Conservation (phyloP, 306 rosid genomes). For the Castanea mollissima region DNA sequence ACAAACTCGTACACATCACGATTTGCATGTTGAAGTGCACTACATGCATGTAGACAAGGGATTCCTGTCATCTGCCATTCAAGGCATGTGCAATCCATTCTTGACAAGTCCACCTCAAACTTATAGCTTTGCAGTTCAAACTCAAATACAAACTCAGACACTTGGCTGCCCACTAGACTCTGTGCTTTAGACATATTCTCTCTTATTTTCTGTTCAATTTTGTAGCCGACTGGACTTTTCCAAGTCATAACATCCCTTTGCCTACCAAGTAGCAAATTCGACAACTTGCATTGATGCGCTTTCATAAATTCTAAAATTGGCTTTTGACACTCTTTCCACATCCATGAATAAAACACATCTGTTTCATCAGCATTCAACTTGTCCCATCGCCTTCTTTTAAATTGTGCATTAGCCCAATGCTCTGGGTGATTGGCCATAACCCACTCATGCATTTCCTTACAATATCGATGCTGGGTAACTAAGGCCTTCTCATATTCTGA, state of each 20-base stretch:
- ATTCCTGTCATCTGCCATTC: conserved; percentile 14
- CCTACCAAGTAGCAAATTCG: not conserved
- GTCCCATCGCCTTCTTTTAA: conserved; percentile 9
- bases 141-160: conserved; percentile 5
- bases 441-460: conserved; percentile 4
- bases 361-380: not conserved
- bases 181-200: not conserved
- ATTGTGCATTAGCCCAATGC: not conserved
- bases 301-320: conserved; percentile 3
- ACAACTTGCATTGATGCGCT: conserved; percentile 1
- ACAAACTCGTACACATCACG: conserved; percentile 3
- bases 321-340: conserved; percentile 1
- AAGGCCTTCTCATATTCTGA: not conserved
- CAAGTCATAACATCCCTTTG: not conserved
- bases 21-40: conserved; percentile 4
- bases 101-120: not conserved
- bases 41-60: conserved; percentile 10
- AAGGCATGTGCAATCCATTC: not conserved
- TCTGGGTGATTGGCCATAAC: not conserved
- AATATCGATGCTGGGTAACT: not conserved
- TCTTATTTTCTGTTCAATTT: not conserved
- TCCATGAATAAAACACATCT: not conserved
- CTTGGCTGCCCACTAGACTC: not conserved
- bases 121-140: not conserved
- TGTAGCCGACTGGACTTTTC: not conserved